These are phyloP conservation scores for Elaphomyces granulatus DNA, from an alignment of 495 filamentous ascomycete species.

Conservation along the genomic window DNA sequence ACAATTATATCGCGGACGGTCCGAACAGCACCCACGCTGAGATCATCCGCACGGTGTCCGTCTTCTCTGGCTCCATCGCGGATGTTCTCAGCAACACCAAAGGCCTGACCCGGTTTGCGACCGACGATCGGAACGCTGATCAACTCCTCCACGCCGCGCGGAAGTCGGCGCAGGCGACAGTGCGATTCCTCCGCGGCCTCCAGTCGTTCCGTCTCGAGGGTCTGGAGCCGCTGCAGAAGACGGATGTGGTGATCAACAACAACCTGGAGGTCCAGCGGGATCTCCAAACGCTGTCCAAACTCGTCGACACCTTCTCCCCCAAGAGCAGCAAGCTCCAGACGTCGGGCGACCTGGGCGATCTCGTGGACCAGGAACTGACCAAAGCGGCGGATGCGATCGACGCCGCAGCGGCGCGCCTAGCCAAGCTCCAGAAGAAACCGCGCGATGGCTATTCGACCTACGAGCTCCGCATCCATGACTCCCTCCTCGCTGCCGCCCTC, in stretches of 20 bases:
- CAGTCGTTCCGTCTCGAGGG: conserved; percentile 88
- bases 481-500: conserved; percentile 83
- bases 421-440: conserved; percentile 84
- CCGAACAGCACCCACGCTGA: conserved; percentile 83
- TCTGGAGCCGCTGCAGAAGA: conserved; percentile 76
- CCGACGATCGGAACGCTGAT: conserved; percentile 87
- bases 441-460: conserved; percentile 93
- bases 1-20: conserved; percentile 93
- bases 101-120: conserved; percentile 83
- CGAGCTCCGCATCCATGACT: conserved; percentile 87
- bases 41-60: conserved; percentile 82
- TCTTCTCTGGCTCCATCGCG: conserved; percentile 78
- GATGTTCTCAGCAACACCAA: conserved; percentile 95
- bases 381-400: conserved; percentile 95
- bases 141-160: conserved; percentile 67
- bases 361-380: conserved; percentile 81
- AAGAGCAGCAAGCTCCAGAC: conserved; percentile 65
- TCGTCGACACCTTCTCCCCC: conserved; percentile 80
- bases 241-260: conserved; percentile 89
- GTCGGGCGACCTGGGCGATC: conserved; percentile 78
- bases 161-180: conserved; percentile 72
- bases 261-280: conserved; percentile 89
- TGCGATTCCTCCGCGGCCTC: conserved; percentile 89
- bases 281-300: conserved; percentile 79
- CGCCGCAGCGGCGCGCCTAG: conserved; percentile 73